These are phyloP conservation scores for Solanum paucissectum DNA, from an alignment of 257 asterid genomes.

Conservation along the genomic window DNA sequence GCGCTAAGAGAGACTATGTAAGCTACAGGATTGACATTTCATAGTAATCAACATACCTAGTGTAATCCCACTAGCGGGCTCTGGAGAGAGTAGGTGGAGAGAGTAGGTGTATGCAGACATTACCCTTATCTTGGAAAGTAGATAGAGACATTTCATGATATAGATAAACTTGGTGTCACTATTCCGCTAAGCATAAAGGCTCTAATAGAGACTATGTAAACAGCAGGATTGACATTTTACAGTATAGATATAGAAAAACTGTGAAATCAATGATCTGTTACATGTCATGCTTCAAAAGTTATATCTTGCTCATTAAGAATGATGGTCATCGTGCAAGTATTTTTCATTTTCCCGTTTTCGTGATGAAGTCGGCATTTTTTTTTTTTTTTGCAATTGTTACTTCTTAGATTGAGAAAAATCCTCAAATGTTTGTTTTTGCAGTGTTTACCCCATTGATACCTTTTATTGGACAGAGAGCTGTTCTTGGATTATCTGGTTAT, in stretches of 20 bases:
- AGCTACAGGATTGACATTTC: not conserved
- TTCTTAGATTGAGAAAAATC: not conserved
- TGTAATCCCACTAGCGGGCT: not conserved
- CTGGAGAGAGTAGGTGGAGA: not conserved
- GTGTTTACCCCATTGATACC: slow-evolving; percentile 82
- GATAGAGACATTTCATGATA: not conserved
- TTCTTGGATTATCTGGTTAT: slow-evolving; percentile 78
- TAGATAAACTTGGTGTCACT: not conserved
- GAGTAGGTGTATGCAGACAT: not conserved
- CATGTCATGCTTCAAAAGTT: not conserved
- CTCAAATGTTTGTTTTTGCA: slow-evolving; percentile 15
- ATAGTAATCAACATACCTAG: not conserved
- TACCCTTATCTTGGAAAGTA: not conserved
- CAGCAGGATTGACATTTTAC: not conserved
- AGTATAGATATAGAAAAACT: not conserved
- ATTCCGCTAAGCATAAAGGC: not conserved
- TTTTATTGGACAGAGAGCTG: slow-evolving; percentile 76
- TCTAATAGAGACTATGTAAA: not conserved
- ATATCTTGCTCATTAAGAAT: not conserved
- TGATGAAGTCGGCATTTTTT: not conserved
- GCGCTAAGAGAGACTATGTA: not conserved
- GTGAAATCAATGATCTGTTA: not conserved
- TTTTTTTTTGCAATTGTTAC: not conserved
- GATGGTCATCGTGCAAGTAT: not conserved
- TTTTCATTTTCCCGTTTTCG: not conserved